Evolutionary conservation across 2,329 filamentous ascomycete genomes (phyloP).

Genomic region (Stromatinia cepivora): DNA sequence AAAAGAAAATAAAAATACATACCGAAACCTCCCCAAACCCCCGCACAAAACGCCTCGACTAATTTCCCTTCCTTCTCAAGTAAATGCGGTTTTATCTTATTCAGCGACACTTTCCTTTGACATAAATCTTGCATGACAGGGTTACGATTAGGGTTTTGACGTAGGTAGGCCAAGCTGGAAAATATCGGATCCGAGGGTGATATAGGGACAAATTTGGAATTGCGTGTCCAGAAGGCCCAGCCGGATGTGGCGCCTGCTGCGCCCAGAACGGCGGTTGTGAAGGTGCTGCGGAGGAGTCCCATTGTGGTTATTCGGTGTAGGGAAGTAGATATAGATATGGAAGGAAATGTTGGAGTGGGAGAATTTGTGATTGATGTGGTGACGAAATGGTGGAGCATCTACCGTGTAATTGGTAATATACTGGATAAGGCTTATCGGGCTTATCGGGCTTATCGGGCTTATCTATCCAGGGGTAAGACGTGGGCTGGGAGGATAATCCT

Average conservation of each 20-base stretch:
- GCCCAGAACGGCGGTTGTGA: constrained; percentile 31
- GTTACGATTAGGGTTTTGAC: constrained; percentile 63
- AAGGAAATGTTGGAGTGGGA: not conserved
- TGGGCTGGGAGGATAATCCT: too few species aligned
- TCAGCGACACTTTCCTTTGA: constrained; percentile 61
- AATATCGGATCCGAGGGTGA: constrained; percentile 61
- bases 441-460: not conserved
- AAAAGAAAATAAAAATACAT: constrained; percentile 36
- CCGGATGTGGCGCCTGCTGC: constrained; percentile 29
- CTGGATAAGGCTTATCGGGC: not conserved
- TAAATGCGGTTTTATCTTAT: constrained; percentile 64
- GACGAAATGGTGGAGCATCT: constrained; percentile 7
- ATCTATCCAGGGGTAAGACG: constrained; percentile 1
- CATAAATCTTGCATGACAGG: constrained; percentile 64
- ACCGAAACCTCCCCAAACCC: constrained; percentile 49
- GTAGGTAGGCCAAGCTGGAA: constrained; percentile 55
- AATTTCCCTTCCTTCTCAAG: constrained; percentile 66
- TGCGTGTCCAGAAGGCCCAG: constrained; percentile 33
- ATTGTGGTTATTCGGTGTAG: constrained; percentile 23
- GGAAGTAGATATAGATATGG: not conserved
- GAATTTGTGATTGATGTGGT: constrained; percentile 6
- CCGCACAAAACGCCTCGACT: constrained; percentile 40
- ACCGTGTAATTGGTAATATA: not conserved
- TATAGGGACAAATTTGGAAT: constrained; percentile 51
- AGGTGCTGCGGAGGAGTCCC: constrained; percentile 29